Percentiles rank a stretch among this genome's conserved stretches.
Conservation (phyloP, 2,329 filamentous ascomycete genomes). For the Pseudocercospora macadamiae region DNA sequence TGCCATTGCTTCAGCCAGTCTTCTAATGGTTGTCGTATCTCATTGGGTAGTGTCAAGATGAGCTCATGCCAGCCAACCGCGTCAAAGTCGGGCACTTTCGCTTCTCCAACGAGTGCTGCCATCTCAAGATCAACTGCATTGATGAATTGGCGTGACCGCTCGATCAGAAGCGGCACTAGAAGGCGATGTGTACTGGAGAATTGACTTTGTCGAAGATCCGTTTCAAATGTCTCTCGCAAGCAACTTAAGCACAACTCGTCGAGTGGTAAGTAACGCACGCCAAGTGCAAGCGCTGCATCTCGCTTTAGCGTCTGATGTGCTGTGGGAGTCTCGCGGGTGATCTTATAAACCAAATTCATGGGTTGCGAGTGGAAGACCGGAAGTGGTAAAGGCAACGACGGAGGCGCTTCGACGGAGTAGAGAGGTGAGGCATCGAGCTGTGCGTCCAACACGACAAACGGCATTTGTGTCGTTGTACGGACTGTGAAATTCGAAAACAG, state of each 20-base stretch:
- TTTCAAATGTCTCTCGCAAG: slow-evolving; percentile 50
- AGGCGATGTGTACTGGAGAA: slow-evolving; percentile 54
- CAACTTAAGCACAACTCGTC: slow-evolving; percentile 68
- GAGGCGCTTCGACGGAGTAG: slow-evolving; percentile 65
- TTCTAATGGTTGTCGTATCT: slow-evolving; percentile 48
- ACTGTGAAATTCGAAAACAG: slow-evolving; percentile 92
- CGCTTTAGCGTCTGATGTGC: slow-evolving; percentile 31
- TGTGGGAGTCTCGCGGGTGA: slow-evolving; percentile 58
- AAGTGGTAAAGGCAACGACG: slow-evolving; percentile 49
- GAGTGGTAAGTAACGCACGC: slow-evolving; percentile 74
- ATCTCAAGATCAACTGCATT: slow-evolving; percentile 56
- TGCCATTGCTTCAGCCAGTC: slow-evolving; percentile 63
- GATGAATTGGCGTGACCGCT: slow-evolving; percentile 50
- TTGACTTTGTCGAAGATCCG: slow-evolving; percentile 51
- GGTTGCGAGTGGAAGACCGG: slow-evolving; percentile 80
- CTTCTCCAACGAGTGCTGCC: slow-evolving; percentile 56
- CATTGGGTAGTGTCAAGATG: slow-evolving; percentile 54
- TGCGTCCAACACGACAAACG: slow-evolving; percentile 73
- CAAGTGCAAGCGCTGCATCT: slow-evolving; percentile 62
- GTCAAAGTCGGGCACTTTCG: slow-evolving; percentile 56
- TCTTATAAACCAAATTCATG: slow-evolving; percentile 77
- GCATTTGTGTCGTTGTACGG: slow-evolving; percentile 74
- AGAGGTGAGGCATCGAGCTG: slow-evolving; percentile 70
- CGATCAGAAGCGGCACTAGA: slow-evolving; percentile 54
- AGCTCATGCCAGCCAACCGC: slow-evolving; percentile 58